Base-by-base conservation (phyloP, 2,329 filamentous ascomycete species). In the Colletotrichum tamarilloi region DNA sequence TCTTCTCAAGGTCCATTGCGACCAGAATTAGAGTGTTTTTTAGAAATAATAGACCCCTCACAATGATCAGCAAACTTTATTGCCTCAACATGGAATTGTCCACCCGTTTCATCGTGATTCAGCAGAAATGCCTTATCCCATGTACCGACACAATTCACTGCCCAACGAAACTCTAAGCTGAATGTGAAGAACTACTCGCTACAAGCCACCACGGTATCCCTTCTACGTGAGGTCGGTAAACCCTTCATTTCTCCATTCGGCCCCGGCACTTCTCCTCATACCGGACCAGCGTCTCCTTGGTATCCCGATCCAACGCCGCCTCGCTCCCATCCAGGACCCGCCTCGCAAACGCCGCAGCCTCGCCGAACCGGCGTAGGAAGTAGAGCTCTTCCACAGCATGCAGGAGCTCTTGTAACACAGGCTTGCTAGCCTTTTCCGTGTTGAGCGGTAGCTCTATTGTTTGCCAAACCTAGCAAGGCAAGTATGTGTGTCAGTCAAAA, bases 301-400 rank as follows among this genome's bases (percentile, higher is more conserved):
- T 84, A 58, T 89, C 87, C 4, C 74, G 74, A 30, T 90, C 87
- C 14, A 89, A 72, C 7, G 78, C 81, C 5, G 77, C 75, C 4
- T 74, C 76, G 16, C 75, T 78, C 8, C 76, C 77, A 5, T 78
- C 78, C 6, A 88, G 77, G 0, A 85, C 79, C 5, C 77, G 75
- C 2, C 76, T 68, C 6, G 85, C 79, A 57, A 90, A 84, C 12
- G 77, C 76, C n/a, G 83, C 80, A 2, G 84, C 87, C 67, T 88
- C 84, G 1, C 79, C 78, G 70, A 84, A 90, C 42, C 84, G 80
- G 6, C 83, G 80, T 75, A 87, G 87, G 78, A 88, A 90, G 76
- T 90, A 90, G 57, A 90, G 81, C 79, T 91, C 89, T 77, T 90
- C 88, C 8, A 88, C 86, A 0, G 88, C 89, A 76, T 90, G 88